Percentiles rank a stretch among this genome's conserved stretches.
Conservation (phyloP, 169 alveolate species). For the Plasmodium falciparum region DNA sequence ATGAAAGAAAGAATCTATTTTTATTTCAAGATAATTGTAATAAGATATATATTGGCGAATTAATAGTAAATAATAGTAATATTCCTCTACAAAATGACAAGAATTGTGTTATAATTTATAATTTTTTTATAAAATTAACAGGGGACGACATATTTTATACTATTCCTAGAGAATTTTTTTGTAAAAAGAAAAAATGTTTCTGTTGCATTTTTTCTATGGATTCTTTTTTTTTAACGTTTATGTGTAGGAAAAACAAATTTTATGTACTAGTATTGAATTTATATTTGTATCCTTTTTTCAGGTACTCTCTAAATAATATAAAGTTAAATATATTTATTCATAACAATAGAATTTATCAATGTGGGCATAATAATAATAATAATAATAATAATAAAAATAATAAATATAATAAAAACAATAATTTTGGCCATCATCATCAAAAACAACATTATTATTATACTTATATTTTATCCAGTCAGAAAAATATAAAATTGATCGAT, state of each 20-base stretch:
- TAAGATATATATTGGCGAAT: not conserved
- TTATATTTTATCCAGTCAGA: too few relatives aligned
- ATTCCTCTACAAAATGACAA: not conserved
- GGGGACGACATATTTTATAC: not conserved
- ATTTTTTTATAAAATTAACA: slow-evolving; percentile 1
- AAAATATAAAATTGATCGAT: too few relatives aligned
- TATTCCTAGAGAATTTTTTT: slow-evolving; percentile 1
- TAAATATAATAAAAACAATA: too few relatives aligned
- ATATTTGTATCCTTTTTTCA: not conserved
- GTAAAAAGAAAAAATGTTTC: not conserved
- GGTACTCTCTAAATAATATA: not conserved
- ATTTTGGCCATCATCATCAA: too few relatives aligned
- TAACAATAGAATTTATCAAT: not conserved
- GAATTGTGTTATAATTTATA: not conserved
- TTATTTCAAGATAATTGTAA: not conserved
- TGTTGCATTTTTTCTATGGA: not conserved
- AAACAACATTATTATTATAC: too few relatives aligned
- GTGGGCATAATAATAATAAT: not conserved
- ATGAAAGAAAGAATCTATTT: not conserved
- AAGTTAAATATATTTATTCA: not conserved
- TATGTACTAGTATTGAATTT: not conserved
- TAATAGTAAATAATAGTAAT: not conserved
- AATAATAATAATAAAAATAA: too few relatives aligned
- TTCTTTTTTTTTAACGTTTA: slow-evolving; percentile 1
- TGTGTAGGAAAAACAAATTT: not conserved